Conservation (phyloP, 202 grass and related monocot species). For the Schoenoplectus tabernaemontani region DNA sequence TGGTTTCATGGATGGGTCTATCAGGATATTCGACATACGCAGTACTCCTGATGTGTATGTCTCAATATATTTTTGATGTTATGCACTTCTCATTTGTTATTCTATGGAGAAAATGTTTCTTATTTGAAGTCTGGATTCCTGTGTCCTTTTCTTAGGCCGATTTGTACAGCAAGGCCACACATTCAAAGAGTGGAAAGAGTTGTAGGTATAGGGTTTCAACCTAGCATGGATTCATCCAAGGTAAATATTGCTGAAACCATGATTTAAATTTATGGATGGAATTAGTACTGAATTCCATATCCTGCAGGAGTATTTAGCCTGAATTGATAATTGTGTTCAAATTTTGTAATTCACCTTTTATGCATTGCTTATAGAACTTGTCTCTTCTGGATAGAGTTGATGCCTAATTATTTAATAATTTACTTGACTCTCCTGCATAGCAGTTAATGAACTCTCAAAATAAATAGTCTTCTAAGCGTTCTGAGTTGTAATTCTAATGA, state of each 20-base stretch:
- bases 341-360: neutral
- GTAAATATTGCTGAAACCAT: conserved; percentile 33
- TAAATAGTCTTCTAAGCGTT: neutral
- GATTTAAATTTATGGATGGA: conserved; percentile 5
- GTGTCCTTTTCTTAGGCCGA: conserved; percentile 34
- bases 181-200: conserved; percentile 69
- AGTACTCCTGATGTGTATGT: conserved; percentile 51
- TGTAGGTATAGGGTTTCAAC: conserved; percentile 94
- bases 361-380: neutral
- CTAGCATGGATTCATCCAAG: conserved; percentile 78
- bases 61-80: conserved; percentile 16
- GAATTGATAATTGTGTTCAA: neutral
- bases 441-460: neutral
- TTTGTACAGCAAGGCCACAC: conserved; percentile 68
- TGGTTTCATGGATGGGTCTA: conserved; percentile 72
- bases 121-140: conserved; percentile 16
- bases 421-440: neutral
- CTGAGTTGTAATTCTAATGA: neutral
- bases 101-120: neutral
- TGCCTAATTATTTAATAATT: neutral
- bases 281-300: neutral
- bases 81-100: conserved; percentile 6
- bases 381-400: neutral
- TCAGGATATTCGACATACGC: conserved; percentile 90
- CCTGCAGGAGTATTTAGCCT: neutral